phyloP scores from a whole-genome alignment of 805 yeast genomes.

The Jamesozyma gamospora region DNA sequence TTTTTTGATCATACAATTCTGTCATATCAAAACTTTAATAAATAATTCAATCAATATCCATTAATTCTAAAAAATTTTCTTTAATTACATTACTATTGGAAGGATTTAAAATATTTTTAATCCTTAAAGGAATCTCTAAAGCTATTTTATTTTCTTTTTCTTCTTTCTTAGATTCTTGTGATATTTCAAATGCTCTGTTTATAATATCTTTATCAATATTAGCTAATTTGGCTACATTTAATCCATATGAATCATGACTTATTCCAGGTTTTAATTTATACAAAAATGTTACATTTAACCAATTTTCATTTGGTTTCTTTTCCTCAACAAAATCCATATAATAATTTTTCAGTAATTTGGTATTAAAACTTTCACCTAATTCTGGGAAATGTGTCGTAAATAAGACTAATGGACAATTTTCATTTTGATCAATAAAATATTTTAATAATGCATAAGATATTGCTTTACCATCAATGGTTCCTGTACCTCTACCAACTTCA shows the following conservation, averaged over 20 bases:
- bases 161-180: conserved; percentile 14
- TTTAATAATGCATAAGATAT: conserved; percentile 66
- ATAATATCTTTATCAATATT: conserved; percentile 43
- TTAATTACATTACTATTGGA: neutral
- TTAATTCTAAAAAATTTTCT: neutral
- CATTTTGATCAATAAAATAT: conserved; percentile 36
- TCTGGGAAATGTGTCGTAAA: conserved; percentile 83
- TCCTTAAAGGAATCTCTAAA: conserved; percentile 5
- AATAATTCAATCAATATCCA: neutral
- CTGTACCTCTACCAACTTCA: conserved; percentile 92
- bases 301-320: conserved; percentile 28
- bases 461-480: conserved; percentile 71
- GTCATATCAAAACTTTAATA: too few relatives aligned
- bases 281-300: conserved; percentile 39
- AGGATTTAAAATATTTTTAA: conserved; percentile 6
- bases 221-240: conserved; percentile 77
- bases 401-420: conserved; percentile 44
- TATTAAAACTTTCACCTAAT: conserved; percentile 36
- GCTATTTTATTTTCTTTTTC: conserved; percentile 2
- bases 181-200: conserved; percentile 33
- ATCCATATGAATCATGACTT: conserved; percentile 63
- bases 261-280: conserved; percentile 42
- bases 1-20: too few relatives aligned
- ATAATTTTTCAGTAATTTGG: conserved; percentile 45
- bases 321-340: conserved; percentile 59